Percentiles rank a stretch among this genome's conserved stretches.
Evolutionary conservation across 2,329 filamentous ascomycete species (phyloP).

Genomic region (Nothophoma quercina): DNA sequence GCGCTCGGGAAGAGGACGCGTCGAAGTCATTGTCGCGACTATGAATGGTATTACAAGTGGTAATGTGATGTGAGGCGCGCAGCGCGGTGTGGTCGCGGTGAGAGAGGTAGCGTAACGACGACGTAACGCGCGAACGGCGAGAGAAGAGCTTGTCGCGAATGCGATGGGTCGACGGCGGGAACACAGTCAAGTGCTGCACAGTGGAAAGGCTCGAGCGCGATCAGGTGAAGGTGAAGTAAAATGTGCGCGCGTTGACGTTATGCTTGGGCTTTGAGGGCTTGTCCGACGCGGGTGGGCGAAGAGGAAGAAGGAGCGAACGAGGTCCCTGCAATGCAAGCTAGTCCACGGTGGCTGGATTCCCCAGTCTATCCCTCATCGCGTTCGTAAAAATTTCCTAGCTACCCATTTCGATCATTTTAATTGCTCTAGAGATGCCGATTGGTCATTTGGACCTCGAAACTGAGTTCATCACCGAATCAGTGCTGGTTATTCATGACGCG

Average conservation of each 20-base stretch:
- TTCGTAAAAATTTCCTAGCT: conserved; percentile 3
- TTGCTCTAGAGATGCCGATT: conserved; percentile 9
- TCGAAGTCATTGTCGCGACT: conserved; percentile 41
- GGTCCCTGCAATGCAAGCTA: conserved; percentile 11
- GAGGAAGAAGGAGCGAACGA: conserved; percentile 23
- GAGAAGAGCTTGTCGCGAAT: conserved; percentile 9
- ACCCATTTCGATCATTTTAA: conserved; percentile 2
- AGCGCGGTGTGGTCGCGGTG: conserved; percentile 21
- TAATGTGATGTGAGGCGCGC: conserved; percentile 33
- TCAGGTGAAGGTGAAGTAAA: conserved; percentile 9
- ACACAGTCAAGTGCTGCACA: conserved; percentile 17
- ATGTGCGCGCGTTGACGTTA: conserved; percentile 17
- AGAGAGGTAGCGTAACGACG: conserved; percentile 16
- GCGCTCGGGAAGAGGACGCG: conserved; percentile 64
- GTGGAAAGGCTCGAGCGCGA: conserved; percentile 7
- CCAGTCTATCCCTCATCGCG: conserved; percentile 15
- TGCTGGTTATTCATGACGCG: neutral
- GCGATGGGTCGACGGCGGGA: conserved; percentile 2
- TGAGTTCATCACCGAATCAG: conserved; percentile 3
- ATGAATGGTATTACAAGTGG: conserved; percentile 22
- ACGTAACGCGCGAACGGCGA: conserved; percentile 12
- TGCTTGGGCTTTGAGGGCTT: conserved; percentile 9
- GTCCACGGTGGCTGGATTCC: conserved; percentile 1
- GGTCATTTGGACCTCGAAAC: conserved; percentile 3
- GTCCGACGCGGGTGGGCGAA: conserved; percentile 10